phyloP scores from a whole-genome alignment of 2,329 filamentous ascomycete species.

The Aureobasidium sp. region DNA sequence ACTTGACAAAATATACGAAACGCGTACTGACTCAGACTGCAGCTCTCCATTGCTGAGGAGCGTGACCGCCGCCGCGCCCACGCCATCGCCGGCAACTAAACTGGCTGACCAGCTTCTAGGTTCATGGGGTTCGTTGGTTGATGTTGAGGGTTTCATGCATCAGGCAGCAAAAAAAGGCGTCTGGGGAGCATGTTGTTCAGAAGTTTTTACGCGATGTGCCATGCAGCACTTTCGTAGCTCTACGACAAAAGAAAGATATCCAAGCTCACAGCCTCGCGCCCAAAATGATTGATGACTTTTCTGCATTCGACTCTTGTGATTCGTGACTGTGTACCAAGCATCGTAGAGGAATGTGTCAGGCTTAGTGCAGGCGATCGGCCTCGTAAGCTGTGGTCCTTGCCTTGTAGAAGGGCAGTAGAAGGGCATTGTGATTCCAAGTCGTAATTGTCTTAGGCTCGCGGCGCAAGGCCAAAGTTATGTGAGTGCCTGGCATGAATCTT shows the following conservation, averaged over 20 bases:
- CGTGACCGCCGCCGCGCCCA: conserved; percentile 88
- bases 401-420: background rate
- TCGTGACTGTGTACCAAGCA: no score
- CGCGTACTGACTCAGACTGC: conserved; percentile 19
- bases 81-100: conserved; percentile 41
- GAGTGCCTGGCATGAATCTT: background rate
- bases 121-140: conserved; percentile 12
- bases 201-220: conserved; percentile 9
- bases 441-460: background rate
- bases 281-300: conserved; percentile 9
- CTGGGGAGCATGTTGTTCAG: conserved; percentile 15
- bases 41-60: conserved; percentile 97
- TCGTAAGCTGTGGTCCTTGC: conserved; percentile 5
- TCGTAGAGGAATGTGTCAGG: background rate
- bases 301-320: conserved; percentile 1
- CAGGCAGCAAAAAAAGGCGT: conserved; percentile 17
- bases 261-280: conserved; percentile 14
- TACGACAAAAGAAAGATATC: conserved; percentile 17
- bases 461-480: background rate
- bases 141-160: conserved; percentile 15
- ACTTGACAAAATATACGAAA: background rate
- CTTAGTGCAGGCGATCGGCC: background rate
- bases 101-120: conserved; percentile 8
- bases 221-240: conserved; percentile 15
- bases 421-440: background rate